These are phyloP conservation scores for Ceratocystis smalleyi DNA, from an alignment of 2,329 filamentous ascomycete genomes.

Conservation along the genomic window DNA sequence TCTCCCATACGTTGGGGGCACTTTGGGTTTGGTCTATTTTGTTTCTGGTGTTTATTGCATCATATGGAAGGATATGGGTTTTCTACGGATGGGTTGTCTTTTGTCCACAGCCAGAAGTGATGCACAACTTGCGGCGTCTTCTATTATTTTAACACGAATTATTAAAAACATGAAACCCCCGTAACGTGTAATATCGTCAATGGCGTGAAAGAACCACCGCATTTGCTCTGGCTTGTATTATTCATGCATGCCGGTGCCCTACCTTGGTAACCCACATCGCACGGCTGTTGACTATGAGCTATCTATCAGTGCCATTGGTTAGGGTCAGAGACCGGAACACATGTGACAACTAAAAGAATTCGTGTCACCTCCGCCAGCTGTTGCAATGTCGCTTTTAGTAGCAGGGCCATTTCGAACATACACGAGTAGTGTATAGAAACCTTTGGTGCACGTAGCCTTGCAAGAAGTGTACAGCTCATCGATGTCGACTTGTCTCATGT, in stretches of 20 bases:
- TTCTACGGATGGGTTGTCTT: constrained; percentile 21
- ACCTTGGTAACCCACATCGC: no score
- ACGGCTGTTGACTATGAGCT: no score
- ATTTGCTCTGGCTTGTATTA: no score
- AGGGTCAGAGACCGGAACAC: no score
- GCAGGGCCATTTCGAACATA: neutral
- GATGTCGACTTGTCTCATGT: neutral
- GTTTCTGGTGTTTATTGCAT: constrained; percentile 31
- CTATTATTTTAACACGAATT: constrained; percentile 6
- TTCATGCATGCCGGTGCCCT: no score
- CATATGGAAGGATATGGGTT: constrained; percentile 28
- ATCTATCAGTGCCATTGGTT: no score
- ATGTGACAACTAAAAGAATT: no score
- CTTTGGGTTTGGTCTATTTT: constrained; percentile 26
- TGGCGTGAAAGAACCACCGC: no score
- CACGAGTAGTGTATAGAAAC: neutral
- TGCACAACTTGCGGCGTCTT: constrained; percentile 15
- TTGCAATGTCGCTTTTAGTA: no score
- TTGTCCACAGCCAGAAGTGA: constrained; percentile 16
- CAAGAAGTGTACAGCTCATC: neutral
- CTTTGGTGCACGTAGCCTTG: neutral
- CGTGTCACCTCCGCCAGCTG: no score
- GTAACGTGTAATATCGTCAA: no score
- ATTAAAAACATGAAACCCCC: neutral
- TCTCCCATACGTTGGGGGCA: constrained; percentile 14